phyloP scores from a whole-genome alignment of 352 stramenopile genomes.

The Phytophthora fragariaefolia region DNA sequence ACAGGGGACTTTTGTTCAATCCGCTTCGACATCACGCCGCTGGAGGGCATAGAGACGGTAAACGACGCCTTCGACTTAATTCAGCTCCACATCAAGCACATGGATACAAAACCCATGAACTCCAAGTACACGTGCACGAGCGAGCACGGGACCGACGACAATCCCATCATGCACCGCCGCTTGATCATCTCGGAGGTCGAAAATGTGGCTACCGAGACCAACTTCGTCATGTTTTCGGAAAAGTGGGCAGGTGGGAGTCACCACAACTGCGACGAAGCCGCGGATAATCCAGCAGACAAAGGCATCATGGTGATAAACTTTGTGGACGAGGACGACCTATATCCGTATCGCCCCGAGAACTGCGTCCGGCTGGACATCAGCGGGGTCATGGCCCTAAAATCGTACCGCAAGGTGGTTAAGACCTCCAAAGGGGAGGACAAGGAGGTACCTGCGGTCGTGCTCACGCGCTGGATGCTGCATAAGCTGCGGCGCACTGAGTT shows the following conservation, averaged over 20 bases:
- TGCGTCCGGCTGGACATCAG: slow-evolving; percentile 45
- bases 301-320: slow-evolving; percentile 46
- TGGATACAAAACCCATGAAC: slow-evolving; percentile 35
- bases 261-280: slow-evolving; percentile 7
- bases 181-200: slow-evolving; percentile 45
- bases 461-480: slow-evolving; percentile 36
- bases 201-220: slow-evolving; percentile 43
- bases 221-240: slow-evolving; percentile 52
- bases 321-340: slow-evolving; percentile 46
- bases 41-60: slow-evolving; percentile 39
- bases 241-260: slow-evolving; percentile 5
- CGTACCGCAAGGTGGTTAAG: slow-evolving; percentile 32
- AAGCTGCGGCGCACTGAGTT: slow-evolving; percentile 37
- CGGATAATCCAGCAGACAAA: slow-evolving; percentile 23
- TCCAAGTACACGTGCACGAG: slow-evolving; percentile 44
- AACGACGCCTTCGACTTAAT: slow-evolving; percentile 47
- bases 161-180: slow-evolving; percentile 45
- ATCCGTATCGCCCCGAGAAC: slow-evolving; percentile 37
- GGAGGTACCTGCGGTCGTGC: slow-evolving; percentile 34
- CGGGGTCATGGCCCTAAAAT: slow-evolving; percentile 41
- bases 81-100: slow-evolving; percentile 51
- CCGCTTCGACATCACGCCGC: slow-evolving; percentile 47
- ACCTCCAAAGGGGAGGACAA: slow-evolving; percentile 27
- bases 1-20: slow-evolving; percentile 49
- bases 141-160: slow-evolving; percentile 33